These are phyloP conservation scores for Sanguinoderma infundibulare DNA, from an alignment of 1,284 basidiomycete genomes.

Conservation along the genomic window DNA sequence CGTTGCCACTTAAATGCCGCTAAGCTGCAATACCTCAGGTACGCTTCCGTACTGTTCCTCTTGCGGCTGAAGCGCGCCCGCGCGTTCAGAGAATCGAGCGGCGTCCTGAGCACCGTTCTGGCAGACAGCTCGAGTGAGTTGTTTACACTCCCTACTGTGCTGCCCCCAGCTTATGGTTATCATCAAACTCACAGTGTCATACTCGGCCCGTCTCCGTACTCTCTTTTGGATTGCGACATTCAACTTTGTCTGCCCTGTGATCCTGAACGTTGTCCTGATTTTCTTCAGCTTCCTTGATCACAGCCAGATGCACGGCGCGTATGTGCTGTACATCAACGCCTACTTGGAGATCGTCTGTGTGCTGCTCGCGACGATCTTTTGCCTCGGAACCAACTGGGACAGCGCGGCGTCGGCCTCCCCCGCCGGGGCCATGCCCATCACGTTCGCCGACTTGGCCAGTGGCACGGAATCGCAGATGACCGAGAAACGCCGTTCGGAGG, in stretches of 20 bases:
- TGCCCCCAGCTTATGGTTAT: not conserved
- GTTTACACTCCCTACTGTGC: too few species aligned
- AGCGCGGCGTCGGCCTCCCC: too few species aligned
- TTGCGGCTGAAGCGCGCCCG: not conserved
- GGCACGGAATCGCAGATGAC: too few species aligned
- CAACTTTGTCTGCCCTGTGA: conserved; percentile 36
- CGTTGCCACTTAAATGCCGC: too few species aligned
- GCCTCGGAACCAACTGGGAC: not conserved
- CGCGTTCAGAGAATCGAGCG: too few species aligned
- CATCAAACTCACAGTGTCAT: not conserved
- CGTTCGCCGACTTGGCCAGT: too few species aligned
- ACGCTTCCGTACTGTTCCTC: not conserved
- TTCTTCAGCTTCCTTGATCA: conserved; percentile 13
- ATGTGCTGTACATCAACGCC: conserved; percentile 20
- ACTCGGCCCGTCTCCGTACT: conserved; percentile 5
- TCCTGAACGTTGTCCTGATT: conserved; percentile 32
- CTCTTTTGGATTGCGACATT: conserved; percentile 36
- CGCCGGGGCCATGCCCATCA: too few species aligned
- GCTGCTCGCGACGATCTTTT: conserved; percentile 30
- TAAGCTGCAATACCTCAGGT: too few species aligned
- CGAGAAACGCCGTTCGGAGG: too few species aligned
- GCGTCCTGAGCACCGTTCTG: too few species aligned
- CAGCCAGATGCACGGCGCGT: conserved; percentile 14
- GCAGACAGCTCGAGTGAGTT: too few species aligned
- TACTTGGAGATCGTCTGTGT: conserved; percentile 27